phyloP scores from a whole-genome alignment of 768 basidiomycete genomes.

The Lactifluus piperatus region DNA sequence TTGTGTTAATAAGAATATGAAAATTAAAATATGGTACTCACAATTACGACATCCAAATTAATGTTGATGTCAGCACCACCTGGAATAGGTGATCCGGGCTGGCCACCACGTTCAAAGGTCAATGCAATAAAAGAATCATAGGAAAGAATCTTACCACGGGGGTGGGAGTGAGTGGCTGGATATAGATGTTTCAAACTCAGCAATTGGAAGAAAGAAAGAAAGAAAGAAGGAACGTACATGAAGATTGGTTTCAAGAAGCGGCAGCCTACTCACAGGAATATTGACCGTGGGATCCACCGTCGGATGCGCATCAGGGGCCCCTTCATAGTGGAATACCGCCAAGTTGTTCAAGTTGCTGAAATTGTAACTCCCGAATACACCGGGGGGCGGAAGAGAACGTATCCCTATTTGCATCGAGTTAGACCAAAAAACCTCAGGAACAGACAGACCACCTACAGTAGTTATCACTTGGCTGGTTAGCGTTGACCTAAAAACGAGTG shows the following conservation, averaged over 20 bases:
- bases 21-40: background rate
- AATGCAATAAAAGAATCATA: background rate
- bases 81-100: slow-evolving; percentile 21
- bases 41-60: slow-evolving; percentile 15
- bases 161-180: slow-evolving; percentile 15
- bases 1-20: background rate
- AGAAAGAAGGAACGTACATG: slow-evolving; percentile 11
- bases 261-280: slow-evolving; percentile 1
- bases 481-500: slow-evolving; percentile 25
- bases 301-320: slow-evolving; percentile 28
- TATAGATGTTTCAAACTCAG: no score
- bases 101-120: background rate
- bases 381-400: slow-evolving; percentile 24
- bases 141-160: slow-evolving; percentile 9
- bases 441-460: slow-evolving; percentile 31
- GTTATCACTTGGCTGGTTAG: slow-evolving; percentile 35
- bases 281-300: slow-evolving; percentile 19
- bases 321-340: slow-evolving; percentile 34
- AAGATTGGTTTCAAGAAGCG: slow-evolving; percentile 20
- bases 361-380: background rate
- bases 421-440: background rate
- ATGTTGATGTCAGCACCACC: slow-evolving; percentile 23
- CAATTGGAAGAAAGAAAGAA: background rate
- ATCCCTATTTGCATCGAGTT: slow-evolving; percentile 11
- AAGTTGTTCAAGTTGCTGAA: slow-evolving; percentile 28